Evolutionary conservation across 176 grass and related monocot genomes (phyloP).

Genomic region (Oryza officinalis): DNA sequence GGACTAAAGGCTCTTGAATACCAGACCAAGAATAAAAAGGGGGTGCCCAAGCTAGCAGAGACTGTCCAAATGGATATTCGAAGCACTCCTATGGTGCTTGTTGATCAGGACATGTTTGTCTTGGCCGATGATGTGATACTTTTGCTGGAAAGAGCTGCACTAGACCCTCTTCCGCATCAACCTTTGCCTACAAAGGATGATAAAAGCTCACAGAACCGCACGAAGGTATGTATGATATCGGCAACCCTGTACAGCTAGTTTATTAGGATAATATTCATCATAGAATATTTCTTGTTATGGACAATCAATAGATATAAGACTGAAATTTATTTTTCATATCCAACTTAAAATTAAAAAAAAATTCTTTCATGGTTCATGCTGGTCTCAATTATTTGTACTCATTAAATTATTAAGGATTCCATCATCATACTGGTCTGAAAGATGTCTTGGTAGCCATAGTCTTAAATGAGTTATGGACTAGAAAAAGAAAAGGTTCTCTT

Average conservation of each 20-base stretch:
- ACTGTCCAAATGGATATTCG: conserved; percentile 40
- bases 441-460: not conserved
- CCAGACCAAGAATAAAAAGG: conserved; percentile 69
- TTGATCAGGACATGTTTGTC: conserved; percentile 89
- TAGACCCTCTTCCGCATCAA: conserved; percentile 68
- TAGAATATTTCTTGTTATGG: conserved; percentile 26
- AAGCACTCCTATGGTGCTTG: conserved; percentile 66
- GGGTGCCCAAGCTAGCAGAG: conserved; percentile 54
- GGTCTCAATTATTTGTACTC: not conserved
- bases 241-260: not conserved
- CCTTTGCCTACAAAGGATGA: conserved; percentile 83
- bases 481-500: not conserved
- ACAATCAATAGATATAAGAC: conserved; percentile 11
- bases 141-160: conserved; percentile 80
- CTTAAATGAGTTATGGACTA: conserved; percentile 9
- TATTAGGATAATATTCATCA: not conserved
- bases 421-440: not conserved
- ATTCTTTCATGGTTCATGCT: not conserved
- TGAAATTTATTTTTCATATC: conserved; percentile 22
- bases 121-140: conserved; percentile 79
- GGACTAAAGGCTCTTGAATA: conserved; percentile 75
- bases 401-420: conserved; percentile 5
- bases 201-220: conserved; percentile 70
- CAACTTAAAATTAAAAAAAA: not conserved
- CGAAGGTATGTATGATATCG: conserved; percentile 55